phyloP scores from a whole-genome alignment of 2,329 filamentous ascomycete species.

The Tolypocladium ophioglossoides region DNA sequence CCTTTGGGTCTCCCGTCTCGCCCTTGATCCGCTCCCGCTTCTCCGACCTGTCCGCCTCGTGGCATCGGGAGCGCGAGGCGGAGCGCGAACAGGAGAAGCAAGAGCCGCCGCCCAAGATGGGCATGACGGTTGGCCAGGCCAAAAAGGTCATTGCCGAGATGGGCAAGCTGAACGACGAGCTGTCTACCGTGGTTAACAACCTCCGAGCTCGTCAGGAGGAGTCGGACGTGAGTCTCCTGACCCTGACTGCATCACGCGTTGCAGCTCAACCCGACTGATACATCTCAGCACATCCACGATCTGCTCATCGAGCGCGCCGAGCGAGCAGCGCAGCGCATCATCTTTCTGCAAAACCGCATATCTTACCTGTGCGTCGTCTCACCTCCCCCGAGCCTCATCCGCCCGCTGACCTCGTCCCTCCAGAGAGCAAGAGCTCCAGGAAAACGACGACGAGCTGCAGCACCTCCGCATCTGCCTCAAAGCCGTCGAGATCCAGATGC shows the following conservation, averaged over 20 bases:
- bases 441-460: constrained; percentile 49
- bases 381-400: background rate
- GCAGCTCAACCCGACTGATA: background rate
- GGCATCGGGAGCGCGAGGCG: constrained; percentile 17
- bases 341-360: constrained; percentile 49
- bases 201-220: constrained; percentile 48
- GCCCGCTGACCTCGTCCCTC: constrained; percentile 1
- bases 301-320: constrained; percentile 49
- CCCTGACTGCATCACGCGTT: background rate
- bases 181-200: constrained; percentile 38
- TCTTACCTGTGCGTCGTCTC: constrained; percentile 39
- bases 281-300: constrained; percentile 45
- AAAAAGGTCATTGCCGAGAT: constrained; percentile 25
- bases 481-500: constrained; percentile 49
- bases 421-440: constrained; percentile 44
- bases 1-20: constrained; percentile 23
- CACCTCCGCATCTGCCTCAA: constrained; percentile 53
- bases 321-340: constrained; percentile 45
- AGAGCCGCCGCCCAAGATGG: constrained; percentile 16
- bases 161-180: constrained; percentile 34
- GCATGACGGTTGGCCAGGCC: constrained; percentile 24
- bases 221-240: constrained; percentile 35
- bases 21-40: constrained; percentile 27
- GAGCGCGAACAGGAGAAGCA: constrained; percentile 13
- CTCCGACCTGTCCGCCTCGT: constrained; percentile 27